Conservation (phyloP, 495 filamentous ascomycete genomes). For the Saxispiralis lemnorum region DNA sequence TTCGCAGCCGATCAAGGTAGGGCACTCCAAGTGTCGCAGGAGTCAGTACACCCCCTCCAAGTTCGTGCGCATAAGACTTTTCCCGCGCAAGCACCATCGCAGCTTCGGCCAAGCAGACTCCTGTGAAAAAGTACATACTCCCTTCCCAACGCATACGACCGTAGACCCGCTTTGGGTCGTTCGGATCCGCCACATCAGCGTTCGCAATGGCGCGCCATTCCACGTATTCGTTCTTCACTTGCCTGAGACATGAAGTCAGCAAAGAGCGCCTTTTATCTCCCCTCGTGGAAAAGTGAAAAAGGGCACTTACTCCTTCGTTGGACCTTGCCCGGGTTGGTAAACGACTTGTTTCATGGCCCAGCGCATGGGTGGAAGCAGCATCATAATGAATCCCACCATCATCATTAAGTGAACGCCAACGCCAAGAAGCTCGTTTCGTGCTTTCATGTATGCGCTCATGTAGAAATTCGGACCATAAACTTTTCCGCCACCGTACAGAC, state of each 20-base stretch:
- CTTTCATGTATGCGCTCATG: conserved; percentile 49
- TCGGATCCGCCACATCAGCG: conserved; percentile 24
- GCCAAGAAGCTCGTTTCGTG: conserved; percentile 41
- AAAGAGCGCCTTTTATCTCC: not conserved
- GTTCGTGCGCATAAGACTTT: conserved; percentile 35
- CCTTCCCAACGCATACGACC: conserved; percentile 43
- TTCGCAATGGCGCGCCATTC: conserved; percentile 50
- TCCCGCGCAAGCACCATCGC: conserved; percentile 53
- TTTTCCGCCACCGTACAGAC: conserved; percentile 40
- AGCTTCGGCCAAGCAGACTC: conserved; percentile 46
- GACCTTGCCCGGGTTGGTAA: conserved; percentile 50
- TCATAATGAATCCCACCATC: conserved; percentile 30
- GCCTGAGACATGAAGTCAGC: conserved; percentile 6
- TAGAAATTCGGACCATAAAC: conserved; percentile 58
- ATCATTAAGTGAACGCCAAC: conserved; percentile 39
- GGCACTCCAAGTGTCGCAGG: conserved; percentile 66
- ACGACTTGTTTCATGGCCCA: conserved; percentile 36
- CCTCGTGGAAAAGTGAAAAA: not conserved
- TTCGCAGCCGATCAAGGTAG: conserved; percentile 52
- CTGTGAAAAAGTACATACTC: conserved; percentile 53
- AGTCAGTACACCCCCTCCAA: conserved; percentile 58
- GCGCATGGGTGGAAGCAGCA: conserved; percentile 38
- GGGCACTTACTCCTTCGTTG: conserved; percentile 35
- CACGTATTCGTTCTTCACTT: conserved; percentile 23
- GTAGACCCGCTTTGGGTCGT: conserved; percentile 32